Evolutionary conservation across 225 moss, liverwort and hornwort species (phyloP).

Genomic region (Ulota crispa): DNA sequence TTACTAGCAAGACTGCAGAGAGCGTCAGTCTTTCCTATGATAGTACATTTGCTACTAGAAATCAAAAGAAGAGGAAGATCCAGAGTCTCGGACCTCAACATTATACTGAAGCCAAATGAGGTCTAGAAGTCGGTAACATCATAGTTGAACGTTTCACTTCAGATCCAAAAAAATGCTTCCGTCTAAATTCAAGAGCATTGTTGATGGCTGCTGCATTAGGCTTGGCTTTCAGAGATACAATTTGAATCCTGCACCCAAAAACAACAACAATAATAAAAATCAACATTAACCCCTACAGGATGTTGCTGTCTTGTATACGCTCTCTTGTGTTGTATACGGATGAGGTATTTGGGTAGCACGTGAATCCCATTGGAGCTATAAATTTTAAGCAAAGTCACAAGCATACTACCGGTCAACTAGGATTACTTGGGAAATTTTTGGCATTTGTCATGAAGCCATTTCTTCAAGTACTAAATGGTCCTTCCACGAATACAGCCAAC

Average conservation of each 20-base stretch:
- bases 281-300: too few species aligned
- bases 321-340: too few species aligned
- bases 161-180: conserved; percentile 42
- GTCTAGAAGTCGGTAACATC: conserved; percentile 43
- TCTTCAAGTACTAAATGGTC: too few species aligned
- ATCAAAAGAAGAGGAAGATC: background rate
- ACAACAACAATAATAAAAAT: background rate
- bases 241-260: conserved; percentile 35
- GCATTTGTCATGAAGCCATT: too few species aligned
- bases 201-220: conserved; percentile 31
- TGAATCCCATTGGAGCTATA: too few species aligned
- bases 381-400: too few species aligned
- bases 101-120: conserved; percentile 43
- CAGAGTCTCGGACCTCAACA: background rate
- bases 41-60: conserved; percentile 3
- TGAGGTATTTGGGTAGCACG: too few species aligned
- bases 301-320: too few species aligned
- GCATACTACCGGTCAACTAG: too few species aligned
- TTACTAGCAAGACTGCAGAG: background rate
- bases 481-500: too few species aligned
- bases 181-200: conserved; percentile 47
- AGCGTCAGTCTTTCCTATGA: background rate
- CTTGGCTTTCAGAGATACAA: conserved; percentile 44
- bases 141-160: conserved; percentile 40
- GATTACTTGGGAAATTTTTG: too few species aligned